Conservation (phyloP, 768 basidiomycete genomes). For the Mycena pura region DNA sequence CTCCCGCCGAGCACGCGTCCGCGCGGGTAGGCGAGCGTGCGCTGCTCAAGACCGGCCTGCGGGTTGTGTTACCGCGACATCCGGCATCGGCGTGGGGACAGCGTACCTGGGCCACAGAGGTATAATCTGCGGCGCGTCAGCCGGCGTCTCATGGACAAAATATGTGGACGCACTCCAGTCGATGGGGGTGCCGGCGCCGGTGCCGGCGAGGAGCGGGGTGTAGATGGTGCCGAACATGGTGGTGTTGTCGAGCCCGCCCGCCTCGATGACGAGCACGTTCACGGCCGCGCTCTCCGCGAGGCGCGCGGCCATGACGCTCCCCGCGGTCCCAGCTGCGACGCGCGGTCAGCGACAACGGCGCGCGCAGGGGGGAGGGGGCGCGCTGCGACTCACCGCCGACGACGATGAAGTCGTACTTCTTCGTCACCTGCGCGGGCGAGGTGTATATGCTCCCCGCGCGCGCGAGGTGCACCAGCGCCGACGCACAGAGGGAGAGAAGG, state of each 20-base stretch:
- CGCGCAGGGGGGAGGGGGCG: too few relatives aligned
- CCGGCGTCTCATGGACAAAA: background rate
- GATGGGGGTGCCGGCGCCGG: background rate
- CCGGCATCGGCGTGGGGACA: background rate
- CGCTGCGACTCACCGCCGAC: slow-evolving; percentile 17
- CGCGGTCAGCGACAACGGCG: too few relatives aligned
- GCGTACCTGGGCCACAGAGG: background rate
- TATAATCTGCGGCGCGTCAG: slow-evolving; percentile 19
- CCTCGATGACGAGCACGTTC: slow-evolving; percentile 43
- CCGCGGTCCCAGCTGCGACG: too few relatives aligned
- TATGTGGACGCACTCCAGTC: slow-evolving; percentile 16
- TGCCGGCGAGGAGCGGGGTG: slow-evolving; percentile 10
- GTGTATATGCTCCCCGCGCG: slow-evolving; percentile 2
- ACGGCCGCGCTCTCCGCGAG: slow-evolving; percentile 40
- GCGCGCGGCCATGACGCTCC: slow-evolving; percentile 46
- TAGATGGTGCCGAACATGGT: background rate
- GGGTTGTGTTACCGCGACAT: slow-evolving; percentile 17
- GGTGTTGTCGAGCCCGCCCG: slow-evolving; percentile 25
- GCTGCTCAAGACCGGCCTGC: slow-evolving; percentile 24
- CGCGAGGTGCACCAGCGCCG: background rate
- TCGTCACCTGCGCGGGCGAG: background rate
- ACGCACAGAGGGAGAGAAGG: background rate
- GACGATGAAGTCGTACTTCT: slow-evolving; percentile 20
- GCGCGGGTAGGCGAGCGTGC: slow-evolving; percentile 17
- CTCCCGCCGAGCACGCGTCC: slow-evolving; percentile 30